These are phyloP conservation scores for Leavenworthia alabamica DNA, from an alignment of 345 rosid species.

Conservation along the genomic window DNA sequence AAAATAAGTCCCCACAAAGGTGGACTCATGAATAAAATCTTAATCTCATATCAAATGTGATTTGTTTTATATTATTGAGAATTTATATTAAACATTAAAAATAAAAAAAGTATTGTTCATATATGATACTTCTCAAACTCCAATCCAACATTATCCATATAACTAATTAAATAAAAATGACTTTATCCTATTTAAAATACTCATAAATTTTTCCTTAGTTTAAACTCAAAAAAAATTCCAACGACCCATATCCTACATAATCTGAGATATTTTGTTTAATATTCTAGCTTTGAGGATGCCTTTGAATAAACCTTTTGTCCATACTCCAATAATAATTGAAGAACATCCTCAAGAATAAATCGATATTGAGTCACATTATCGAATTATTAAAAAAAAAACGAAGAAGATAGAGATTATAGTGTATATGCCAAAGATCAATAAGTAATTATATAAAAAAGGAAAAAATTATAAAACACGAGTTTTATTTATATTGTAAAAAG, in stretches of 20 bases:
- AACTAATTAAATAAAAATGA: too few species aligned
- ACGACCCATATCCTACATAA: conserved; percentile 15
- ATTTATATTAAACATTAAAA: neutral
- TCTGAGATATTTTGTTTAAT: neutral
- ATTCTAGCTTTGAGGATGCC: conserved; percentile 13
- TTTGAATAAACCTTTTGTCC: conserved; percentile 20
- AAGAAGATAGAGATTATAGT: conserved; percentile 13
- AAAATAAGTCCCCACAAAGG: neutral
- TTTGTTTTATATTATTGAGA: neutral
- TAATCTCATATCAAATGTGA: neutral
- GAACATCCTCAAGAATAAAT: conserved; percentile 5
- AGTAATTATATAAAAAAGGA: neutral
- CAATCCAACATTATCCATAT: conserved; percentile 8
- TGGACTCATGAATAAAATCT: neutral
- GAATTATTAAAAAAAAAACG: neutral
- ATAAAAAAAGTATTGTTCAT: neutral
- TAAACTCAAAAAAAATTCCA: neutral
- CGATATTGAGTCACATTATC: conserved; percentile 4
- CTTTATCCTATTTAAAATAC: neutral
- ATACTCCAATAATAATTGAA: conserved; percentile 11
- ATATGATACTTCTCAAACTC: neutral
- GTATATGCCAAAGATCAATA: conserved; percentile 1
- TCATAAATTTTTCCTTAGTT: neutral
- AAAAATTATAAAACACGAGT: neutral
- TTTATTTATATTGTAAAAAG: neutral